Base-by-base conservation (phyloP, 2,329 filamentous ascomycete species). In the Epichloe bromicola region DNA sequence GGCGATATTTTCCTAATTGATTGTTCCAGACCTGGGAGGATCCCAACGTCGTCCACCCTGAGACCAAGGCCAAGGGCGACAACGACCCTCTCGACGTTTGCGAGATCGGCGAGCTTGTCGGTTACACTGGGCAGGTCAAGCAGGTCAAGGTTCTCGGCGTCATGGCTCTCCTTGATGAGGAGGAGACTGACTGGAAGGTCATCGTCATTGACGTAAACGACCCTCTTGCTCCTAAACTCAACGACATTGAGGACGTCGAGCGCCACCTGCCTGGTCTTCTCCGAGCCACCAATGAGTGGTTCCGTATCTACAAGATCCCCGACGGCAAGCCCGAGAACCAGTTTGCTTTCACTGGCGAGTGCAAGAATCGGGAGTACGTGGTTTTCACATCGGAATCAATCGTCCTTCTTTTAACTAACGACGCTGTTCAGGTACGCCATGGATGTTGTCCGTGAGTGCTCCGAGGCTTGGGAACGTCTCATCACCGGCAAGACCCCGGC, bases 261-360 rank as follows among this genome's bases (percentile, higher is more conserved):
- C 85, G 91, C 67, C 93, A 97, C 77, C 84, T 98, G 53, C 93
- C 93, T 55, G 93, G 93, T 63, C 88, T 98, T 54, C 81, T 98
- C 70, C 86, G 93, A 61, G 93, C 93, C 67, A 97, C 91, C 68
- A 98, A 98, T 69, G 93, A 98, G 79, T 98, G 93, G 93, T 98
- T 98, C 89, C 89, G 93, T 72, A 98, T 98, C 82, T 98, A 98
- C 86, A 98, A 98, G 82, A 98, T 98, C 74, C 93, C 93, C 68
- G 93, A 98, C 69, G 93, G 93, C 79, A 98, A 98, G 89, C 90
- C 91, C 64, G 93, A 98, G 86, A 98, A 98, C 83, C 93, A 97
- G 78, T 98, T 98, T 68, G 93, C 93, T 65, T 98, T 98, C 79
- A 96, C 90, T 54, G 93, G 93, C 77, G 93, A 98, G 80, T 97